phyloP scores from a whole-genome alignment of 441 rosid species.

The Eruca vesicaria region DNA sequence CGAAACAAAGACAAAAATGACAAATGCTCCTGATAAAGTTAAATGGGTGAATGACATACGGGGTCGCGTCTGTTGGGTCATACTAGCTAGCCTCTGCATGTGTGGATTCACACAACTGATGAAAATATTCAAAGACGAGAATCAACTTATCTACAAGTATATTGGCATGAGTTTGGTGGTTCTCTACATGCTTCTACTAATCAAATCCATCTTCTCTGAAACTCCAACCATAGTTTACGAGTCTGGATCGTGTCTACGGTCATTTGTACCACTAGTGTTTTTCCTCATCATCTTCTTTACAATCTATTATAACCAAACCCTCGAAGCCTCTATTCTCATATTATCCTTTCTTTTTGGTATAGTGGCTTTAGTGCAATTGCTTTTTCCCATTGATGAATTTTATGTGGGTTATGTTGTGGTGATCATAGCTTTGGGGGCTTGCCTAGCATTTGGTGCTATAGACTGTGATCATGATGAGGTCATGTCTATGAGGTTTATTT shows the following conservation, averaged over 20 bases:
- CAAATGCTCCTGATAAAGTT: not conserved
- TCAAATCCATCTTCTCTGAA: not conserved
- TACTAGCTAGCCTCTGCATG: not conserved
- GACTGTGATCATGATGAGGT: not conserved
- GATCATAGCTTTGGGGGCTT: not conserved
- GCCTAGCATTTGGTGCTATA: not conserved
- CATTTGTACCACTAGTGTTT: not conserved
- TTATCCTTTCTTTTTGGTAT: not conserved
- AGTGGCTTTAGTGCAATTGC: not conserved
- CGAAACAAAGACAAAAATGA: not conserved
- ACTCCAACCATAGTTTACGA: not conserved
- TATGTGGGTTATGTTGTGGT: not conserved
- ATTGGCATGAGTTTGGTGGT: not conserved
- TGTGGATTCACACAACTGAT: not conserved
- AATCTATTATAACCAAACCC: not conserved
- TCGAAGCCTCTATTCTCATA: not conserved
- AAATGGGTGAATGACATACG: not conserved
- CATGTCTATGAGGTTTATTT: not conserved
- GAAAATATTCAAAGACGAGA: not conserved
- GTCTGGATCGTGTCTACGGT: not conserved
- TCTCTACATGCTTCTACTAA: not conserved
- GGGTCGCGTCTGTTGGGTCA: not conserved
- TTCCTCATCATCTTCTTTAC: not conserved
- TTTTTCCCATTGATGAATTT: not conserved
- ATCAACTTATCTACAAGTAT: not conserved